phyloP scores from a whole-genome alignment of 192 early-diverging fungal genomes.

The Coemansia brasiliensis region DNA sequence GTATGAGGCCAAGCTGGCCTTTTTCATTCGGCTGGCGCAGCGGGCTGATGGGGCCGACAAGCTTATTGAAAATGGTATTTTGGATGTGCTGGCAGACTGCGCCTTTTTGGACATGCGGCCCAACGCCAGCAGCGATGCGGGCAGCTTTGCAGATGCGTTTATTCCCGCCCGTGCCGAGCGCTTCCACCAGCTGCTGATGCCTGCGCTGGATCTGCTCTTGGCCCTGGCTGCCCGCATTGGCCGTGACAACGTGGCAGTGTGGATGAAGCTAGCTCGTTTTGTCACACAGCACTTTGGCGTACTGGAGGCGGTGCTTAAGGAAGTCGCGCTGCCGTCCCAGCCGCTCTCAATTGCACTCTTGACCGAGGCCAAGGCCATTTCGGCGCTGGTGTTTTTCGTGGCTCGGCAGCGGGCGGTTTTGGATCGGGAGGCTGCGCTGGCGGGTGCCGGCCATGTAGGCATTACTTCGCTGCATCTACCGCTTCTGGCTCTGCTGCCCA shows the following conservation, averaged over 20 bases:
- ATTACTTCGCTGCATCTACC: slow-evolving; percentile 40
- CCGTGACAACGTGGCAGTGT: slow-evolving; percentile 49
- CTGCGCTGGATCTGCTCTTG: slow-evolving; percentile 61
- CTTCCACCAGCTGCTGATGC: slow-evolving; percentile 66
- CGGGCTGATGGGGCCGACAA: slow-evolving; percentile 71
- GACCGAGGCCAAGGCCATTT: slow-evolving; percentile 39
- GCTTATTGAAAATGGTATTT: slow-evolving; percentile 73
- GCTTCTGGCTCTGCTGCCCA: slow-evolving; percentile 49
- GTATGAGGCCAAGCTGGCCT: slow-evolving; percentile 78
- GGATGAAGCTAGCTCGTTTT: slow-evolving; percentile 52
- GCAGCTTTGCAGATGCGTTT: slow-evolving; percentile 41
- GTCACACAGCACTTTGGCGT: slow-evolving; percentile 45
- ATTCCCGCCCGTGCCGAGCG: slow-evolving; percentile 53
- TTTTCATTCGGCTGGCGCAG: slow-evolving; percentile 80
- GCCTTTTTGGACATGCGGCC: slow-evolving; percentile 71
- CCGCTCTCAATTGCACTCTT: slow-evolving; percentile 40
- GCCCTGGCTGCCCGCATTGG: slow-evolving; percentile 51
- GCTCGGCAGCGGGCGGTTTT: slow-evolving; percentile 52
- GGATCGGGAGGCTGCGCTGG: slow-evolving; percentile 46
- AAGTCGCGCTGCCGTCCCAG: slow-evolving; percentile 24
- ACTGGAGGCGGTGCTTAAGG: slow-evolving; percentile 43
- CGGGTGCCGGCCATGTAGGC: slow-evolving; percentile 44
- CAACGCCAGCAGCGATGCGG: slow-evolving; percentile 13
- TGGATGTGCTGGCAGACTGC: slow-evolving; percentile 75
- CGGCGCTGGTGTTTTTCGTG: slow-evolving; percentile 35